Conservation (phyloP, 140 eudicot species). For the Ambrosia hybrid region DNA sequence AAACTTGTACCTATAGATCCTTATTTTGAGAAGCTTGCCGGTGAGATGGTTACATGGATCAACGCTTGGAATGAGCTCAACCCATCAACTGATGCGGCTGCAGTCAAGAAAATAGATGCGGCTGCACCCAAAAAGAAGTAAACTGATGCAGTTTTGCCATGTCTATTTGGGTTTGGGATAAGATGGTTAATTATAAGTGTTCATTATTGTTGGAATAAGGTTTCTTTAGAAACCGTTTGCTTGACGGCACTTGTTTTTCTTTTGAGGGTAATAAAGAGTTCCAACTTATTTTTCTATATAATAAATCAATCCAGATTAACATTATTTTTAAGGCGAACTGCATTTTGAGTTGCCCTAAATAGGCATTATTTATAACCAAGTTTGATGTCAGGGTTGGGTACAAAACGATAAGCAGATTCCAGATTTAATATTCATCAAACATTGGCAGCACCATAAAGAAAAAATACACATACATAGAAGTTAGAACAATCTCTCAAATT, state of each 20-base stretch:
- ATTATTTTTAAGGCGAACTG: not conserved
- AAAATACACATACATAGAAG: not conserved
- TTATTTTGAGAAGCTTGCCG: slow-evolving; percentile 45
- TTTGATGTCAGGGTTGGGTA: not conserved
- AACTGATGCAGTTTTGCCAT: slow-evolving; percentile 3
- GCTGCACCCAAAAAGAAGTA: slow-evolving; percentile 39
- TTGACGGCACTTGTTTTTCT: slow-evolving; percentile 22
- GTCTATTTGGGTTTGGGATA: not conserved
- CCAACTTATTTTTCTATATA: slow-evolving; percentile 25
- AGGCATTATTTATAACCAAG: slow-evolving; percentile 9
- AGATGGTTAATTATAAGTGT: slow-evolving; percentile 19
- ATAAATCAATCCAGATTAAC: slow-evolving; percentile 4
- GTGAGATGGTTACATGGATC: slow-evolving; percentile 50
- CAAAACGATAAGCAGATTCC: not conserved
- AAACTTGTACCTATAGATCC: slow-evolving; percentile 47
- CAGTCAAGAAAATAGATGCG: not conserved
- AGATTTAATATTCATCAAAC: slow-evolving; percentile 19
- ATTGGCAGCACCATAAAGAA: slow-evolving; percentile 13
- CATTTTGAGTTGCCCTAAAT: not conserved
- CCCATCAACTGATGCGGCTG: slow-evolving; percentile 5
- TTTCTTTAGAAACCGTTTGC: slow-evolving; percentile 33
- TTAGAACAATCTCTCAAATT: slow-evolving; percentile 15
- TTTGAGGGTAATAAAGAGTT: slow-evolving; percentile 17
- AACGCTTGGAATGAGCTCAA: slow-evolving; percentile 33
- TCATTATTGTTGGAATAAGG: slow-evolving; percentile 32